Evolutionary conservation across 2,329 filamentous ascomycete genomes (phyloP), one percentile per base, ranked within the genome.

Genomic region (Stachybotrys chlorohalonatus): DNA sequence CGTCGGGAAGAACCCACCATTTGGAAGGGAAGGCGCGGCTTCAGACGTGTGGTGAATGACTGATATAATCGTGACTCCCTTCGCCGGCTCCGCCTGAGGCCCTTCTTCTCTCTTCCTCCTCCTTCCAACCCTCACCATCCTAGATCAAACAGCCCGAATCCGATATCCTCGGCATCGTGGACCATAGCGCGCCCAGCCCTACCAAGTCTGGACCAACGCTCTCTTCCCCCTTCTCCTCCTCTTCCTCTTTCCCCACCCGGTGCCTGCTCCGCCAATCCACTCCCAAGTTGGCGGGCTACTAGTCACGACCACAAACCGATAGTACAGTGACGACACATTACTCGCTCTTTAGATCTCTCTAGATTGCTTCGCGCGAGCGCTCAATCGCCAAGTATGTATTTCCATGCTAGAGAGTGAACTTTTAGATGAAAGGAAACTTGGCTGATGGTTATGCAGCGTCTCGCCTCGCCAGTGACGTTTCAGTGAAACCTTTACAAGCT

Each of bases 81-180:
- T 61, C 60, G 32, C 59, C 59, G 58, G 56, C 58, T 58, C 57
- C 57, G 63, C 66, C 67, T 69, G 60, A 70, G 68, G 66, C 64
- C 58, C 63, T n/a, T 47, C 46, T 47, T 64, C 53, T 58, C 57
- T 57, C 52, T 48, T 56, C 54, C 58, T 60, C 53, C 58, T 52
- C 36, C 17, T 45, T 52, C 13, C 30, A 24, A 24, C 52, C 31
- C 55, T 58, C 55, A 56, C 57, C 47, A 47, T 24, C 24, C 24
- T 24, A 24, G 24, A 24, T 24, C 24, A 24, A 24, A 4, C 24
- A 56, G 52, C 17, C 52, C 11, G 36, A 42, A 42, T 9, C 8
- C 36, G 13, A 9, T 5, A 42, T 9, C 5, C 36, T 42, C 36
- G 13, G 36, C 8, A 42, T 42, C 36, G 24, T 24, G 24, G 24